Conservation (phyloP, 495 filamentous ascomycete species). For the Geopyxis carbonaria region DNA sequence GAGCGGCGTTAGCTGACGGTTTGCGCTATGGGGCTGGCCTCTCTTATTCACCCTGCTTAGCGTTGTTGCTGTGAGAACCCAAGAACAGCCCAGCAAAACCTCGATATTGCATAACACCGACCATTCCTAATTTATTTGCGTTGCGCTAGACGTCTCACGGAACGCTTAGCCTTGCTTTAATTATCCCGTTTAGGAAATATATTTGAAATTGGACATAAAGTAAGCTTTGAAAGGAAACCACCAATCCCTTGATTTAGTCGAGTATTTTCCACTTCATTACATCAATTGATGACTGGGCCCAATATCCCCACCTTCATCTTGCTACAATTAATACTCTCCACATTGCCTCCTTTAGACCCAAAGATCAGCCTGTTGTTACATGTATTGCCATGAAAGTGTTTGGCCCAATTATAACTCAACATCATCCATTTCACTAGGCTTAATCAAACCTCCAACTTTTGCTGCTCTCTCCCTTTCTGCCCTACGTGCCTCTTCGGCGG, state of each 20-base stretch:
- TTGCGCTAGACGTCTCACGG: no score
- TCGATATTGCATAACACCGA: no score
- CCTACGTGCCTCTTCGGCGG: conserved; percentile 54
- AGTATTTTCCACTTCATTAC: background rate
- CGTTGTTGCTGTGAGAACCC: no score
- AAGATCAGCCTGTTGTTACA: background rate
- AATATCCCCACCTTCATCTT: background rate
- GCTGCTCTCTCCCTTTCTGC: conserved; percentile 75
- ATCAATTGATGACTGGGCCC: background rate
- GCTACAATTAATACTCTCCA: background rate
- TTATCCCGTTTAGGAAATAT: no score
- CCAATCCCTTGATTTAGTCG: background rate
- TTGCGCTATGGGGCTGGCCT: no score
- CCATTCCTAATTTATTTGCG: no score
- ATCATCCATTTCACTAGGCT: conserved; percentile 86
- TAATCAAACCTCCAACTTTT: conserved; percentile 80
- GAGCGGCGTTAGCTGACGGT: no score
- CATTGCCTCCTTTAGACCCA: background rate
- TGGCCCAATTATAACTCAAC: conserved; percentile 77
- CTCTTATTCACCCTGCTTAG: no score
- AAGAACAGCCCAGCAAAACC: no score
- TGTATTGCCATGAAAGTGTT: no score
- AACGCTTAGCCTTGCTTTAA: no score
- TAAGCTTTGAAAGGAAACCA: background rate
- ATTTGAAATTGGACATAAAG: no score